These are phyloP conservation scores for Aegilops longissima DNA, from an alignment of 176 grass and related monocot genomes.

Conservation along the genomic window DNA sequence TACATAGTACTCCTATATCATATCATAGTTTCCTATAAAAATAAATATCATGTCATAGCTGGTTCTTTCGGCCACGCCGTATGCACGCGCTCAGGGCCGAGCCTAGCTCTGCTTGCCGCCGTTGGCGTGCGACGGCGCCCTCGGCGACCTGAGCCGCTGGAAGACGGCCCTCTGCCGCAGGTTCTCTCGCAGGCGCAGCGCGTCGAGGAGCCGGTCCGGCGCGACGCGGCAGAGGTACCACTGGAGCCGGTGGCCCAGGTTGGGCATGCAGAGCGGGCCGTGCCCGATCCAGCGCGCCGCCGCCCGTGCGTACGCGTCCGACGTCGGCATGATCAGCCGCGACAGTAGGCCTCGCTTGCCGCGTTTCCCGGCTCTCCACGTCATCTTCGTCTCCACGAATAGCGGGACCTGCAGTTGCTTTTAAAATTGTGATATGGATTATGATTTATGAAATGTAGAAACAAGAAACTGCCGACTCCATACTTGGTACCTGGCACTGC, in stretches of 20 bases:
- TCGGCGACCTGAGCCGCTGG: not conserved
- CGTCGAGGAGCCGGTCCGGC: slow-evolving; percentile 41
- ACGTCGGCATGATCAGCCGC: slow-evolving; percentile 14
- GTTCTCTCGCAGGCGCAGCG: slow-evolving; percentile 27
- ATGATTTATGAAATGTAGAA: not conserved
- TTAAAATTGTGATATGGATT: not conserved
- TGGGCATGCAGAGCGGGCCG: slow-evolving; percentile 44
- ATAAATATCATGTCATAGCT: too few species aligned
- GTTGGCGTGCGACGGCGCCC: not conserved
- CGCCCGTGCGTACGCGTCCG: slow-evolving; percentile 31
- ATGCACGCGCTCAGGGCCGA: too few species aligned
- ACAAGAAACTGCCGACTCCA: too few species aligned
- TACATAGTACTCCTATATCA: too few species aligned
- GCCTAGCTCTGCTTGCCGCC: not conserved
- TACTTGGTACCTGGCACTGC: slow-evolving; percentile 71
- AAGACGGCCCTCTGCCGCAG: slow-evolving; percentile 26
- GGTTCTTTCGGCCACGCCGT: too few species aligned
- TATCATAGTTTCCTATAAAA: too few species aligned
- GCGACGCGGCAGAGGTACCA: slow-evolving; percentile 31
- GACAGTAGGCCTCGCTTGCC: not conserved
- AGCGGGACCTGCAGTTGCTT: slow-evolving; percentile 22
- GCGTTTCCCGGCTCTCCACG: not conserved
- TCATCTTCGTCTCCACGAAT: slow-evolving; percentile 51
- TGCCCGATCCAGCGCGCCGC: slow-evolving; percentile 45
- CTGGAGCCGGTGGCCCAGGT: slow-evolving; percentile 47